A percentile compares a stretch with the other conserved stretches of the same genome.
Conservation (phyloP, 805 yeast species). For the Candida ficus region DNA sequence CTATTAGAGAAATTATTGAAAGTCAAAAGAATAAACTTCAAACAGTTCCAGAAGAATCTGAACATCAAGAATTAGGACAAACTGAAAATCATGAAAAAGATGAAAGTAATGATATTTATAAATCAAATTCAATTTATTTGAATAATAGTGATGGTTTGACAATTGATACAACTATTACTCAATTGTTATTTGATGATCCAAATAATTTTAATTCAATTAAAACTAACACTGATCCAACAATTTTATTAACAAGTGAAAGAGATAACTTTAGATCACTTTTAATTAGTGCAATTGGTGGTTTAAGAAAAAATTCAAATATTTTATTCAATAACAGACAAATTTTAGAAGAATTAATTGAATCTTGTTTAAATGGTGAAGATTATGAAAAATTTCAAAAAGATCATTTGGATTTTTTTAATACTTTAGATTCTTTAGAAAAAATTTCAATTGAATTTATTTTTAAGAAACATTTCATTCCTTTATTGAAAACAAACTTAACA, state of each 20-base stretch:
- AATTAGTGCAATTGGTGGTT: constrained; percentile 37
- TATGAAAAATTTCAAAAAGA: constrained; percentile 12
- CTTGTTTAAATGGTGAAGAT: constrained; percentile 8
- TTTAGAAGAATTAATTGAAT: constrained; percentile 11
- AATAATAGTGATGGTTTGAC: constrained; percentile 17
- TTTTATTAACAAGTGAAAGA: constrained; percentile 17
- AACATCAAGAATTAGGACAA: too few species aligned
- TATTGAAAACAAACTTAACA: constrained; percentile 13
- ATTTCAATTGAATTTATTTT: constrained; percentile 26
- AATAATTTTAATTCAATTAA: constrained; percentile 30
- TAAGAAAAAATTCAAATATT: constrained; percentile 34
- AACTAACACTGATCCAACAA: constrained; percentile 34
- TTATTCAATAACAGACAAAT: constrained; percentile 10
- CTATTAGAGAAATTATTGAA: constrained; percentile 19
- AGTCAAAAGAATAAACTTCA: constrained; percentile 2
- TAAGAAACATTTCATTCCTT: constrained; percentile 21
- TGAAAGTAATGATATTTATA: constrained; percentile 9
- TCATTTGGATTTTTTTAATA: constrained; percentile 7
- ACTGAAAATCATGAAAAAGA: background rate
- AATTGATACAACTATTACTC: constrained; percentile 5
- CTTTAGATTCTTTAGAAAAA: constrained; percentile 21
- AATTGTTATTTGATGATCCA: constrained; percentile 31
- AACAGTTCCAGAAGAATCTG: constrained; percentile 1
- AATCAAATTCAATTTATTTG: constrained; percentile 22
- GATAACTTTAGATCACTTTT: constrained; percentile 24